Conservation (phyloP, 2,329 filamentous ascomycete species). For the Incumbomyces lentus region DNA sequence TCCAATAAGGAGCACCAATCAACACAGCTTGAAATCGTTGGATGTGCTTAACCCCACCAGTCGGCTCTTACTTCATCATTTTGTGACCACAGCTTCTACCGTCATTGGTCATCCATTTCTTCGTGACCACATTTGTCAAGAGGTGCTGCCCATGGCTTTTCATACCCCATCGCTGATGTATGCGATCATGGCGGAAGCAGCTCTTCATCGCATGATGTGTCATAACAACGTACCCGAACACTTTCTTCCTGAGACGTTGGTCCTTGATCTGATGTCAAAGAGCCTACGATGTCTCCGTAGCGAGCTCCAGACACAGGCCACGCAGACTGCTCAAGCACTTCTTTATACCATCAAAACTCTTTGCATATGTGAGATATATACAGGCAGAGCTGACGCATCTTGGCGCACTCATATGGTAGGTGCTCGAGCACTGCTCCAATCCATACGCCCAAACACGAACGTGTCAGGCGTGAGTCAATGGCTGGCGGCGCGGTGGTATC, state of each 20-base stretch:
- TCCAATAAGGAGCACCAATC: too few species aligned
- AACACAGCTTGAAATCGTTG: too few species aligned
- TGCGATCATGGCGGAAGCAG: constrained; percentile 34
- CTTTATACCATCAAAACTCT: constrained; percentile 34
- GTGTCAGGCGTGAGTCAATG: constrained; percentile 7
- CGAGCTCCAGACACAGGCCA: constrained; percentile 25
- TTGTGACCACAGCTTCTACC: too few species aligned
- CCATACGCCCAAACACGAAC: constrained; percentile 11
- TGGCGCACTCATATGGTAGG: constrained; percentile 36
- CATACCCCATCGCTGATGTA: constrained; percentile 34
- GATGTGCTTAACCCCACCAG: too few species aligned
- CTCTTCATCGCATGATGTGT: constrained; percentile 31
- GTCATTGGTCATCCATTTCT: constrained; percentile 26
- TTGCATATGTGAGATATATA: constrained; percentile 34
- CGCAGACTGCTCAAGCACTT: constrained; percentile 21
- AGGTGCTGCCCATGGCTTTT: constrained; percentile 36
- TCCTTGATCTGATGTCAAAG: constrained; percentile 30
- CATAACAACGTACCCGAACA: constrained; percentile 27
- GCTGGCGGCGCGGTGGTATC: constrained; percentile 31
- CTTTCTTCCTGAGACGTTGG: constrained; percentile 29
- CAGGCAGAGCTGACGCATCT: constrained; percentile 30
- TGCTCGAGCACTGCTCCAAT: constrained; percentile 29
- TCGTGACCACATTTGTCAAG: constrained; percentile 32
- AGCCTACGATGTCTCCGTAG: constrained; percentile 33
- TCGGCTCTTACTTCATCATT: too few species aligned